phyloP scores from a whole-genome alignment of 352 stramenopile species.

The Globisporangium perplexum region DNA sequence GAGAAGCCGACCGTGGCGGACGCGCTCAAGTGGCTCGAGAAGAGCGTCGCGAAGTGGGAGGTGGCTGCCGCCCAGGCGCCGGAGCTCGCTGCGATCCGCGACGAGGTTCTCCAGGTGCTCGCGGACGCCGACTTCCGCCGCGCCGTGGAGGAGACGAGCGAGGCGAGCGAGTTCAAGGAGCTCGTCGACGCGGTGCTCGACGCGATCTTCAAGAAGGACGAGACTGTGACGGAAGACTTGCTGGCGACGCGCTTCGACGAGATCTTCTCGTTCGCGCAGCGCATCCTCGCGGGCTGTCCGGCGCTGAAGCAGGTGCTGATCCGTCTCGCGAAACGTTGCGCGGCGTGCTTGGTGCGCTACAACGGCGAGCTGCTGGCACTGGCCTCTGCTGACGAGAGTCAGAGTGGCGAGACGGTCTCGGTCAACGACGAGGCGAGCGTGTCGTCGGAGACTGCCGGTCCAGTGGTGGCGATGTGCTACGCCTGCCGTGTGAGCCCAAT shows the following conservation, averaged over 20 bases:
- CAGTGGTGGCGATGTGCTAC: conserved; percentile 30
- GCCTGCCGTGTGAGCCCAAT: conserved; percentile 28
- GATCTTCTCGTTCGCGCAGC: conserved; percentile 32
- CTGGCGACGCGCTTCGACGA: conserved; percentile 26
- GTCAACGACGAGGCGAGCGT: conserved; percentile 9
- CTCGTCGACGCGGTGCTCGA: conserved; percentile 23
- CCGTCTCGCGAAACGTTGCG: conserved; percentile 35
- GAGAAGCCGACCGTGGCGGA: conserved; percentile 33
- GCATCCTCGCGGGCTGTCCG: conserved; percentile 31
- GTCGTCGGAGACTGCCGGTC: conserved; percentile 9
- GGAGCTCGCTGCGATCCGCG: conserved; percentile 36
- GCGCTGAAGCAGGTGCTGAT: conserved; percentile 37
- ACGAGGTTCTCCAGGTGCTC: conserved; percentile 33
- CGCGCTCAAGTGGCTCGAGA: conserved; percentile 31
- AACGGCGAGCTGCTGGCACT: conserved; percentile 29
- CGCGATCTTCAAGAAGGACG: conserved; percentile 27
- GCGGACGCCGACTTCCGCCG: conserved; percentile 27
- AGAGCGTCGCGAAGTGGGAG: conserved; percentile 36
- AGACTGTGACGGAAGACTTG: conserved; percentile 25
- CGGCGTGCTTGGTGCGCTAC: conserved; percentile 23
- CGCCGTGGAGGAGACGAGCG: conserved; percentile 25
- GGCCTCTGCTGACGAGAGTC: conserved; percentile 12
- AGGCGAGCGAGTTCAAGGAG: conserved; percentile 30
- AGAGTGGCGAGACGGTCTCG: conserved; percentile 17
- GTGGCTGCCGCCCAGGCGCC: conserved; percentile 28